A percentile compares a stretch with the other conserved stretches of the same genome.
phyloP scores from a whole-genome alignment of 768 basidiomycete genomes.

The Amylocystis lapponica region DNA sequence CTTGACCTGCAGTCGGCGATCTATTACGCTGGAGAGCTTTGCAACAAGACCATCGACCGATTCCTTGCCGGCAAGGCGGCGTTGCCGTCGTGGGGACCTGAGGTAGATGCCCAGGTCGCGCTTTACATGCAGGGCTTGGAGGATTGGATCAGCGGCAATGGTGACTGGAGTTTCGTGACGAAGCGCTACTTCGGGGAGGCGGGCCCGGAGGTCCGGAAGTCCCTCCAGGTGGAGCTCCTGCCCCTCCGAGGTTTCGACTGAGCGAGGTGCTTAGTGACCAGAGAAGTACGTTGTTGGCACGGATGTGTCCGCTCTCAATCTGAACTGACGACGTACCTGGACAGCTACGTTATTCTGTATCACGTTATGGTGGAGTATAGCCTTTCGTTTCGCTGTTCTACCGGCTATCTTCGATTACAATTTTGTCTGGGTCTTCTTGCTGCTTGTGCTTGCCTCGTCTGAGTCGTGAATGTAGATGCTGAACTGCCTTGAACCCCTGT shows the following conservation, averaged over 20 bases:
- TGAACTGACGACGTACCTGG: too few relatives aligned
- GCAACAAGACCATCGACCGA: slow-evolving; percentile 62
- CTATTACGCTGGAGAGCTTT: slow-evolving; percentile 59
- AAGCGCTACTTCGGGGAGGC: slow-evolving; percentile 64
- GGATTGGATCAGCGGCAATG: slow-evolving; percentile 67
- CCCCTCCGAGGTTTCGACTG: slow-evolving; percentile 19
- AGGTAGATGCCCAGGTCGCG: slow-evolving; percentile 56
- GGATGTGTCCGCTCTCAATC: too few relatives aligned
- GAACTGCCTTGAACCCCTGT: too few relatives aligned
- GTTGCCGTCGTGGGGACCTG: slow-evolving; percentile 65
- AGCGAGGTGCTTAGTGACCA: too few relatives aligned
- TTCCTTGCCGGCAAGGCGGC: slow-evolving; percentile 41
- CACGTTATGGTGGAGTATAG: too few relatives aligned
- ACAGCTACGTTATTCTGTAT: too few relatives aligned
- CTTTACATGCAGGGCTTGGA: slow-evolving; percentile 62
- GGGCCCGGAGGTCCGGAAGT: slow-evolving; percentile 47
- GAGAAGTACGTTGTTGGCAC: too few relatives aligned
- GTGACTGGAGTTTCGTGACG: slow-evolving; percentile 73
- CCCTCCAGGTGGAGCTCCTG: slow-evolving; percentile 47
- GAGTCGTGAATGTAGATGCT: too few relatives aligned
- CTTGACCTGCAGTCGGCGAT: slow-evolving; percentile 57
- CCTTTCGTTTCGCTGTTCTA: too few relatives aligned
- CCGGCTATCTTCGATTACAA: too few relatives aligned
- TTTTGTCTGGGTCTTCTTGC: too few relatives aligned
- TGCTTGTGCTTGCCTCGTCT: too few relatives aligned